Conservation (phyloP, 306 rosid species). For the Heteromeles arbutifolia region DNA sequence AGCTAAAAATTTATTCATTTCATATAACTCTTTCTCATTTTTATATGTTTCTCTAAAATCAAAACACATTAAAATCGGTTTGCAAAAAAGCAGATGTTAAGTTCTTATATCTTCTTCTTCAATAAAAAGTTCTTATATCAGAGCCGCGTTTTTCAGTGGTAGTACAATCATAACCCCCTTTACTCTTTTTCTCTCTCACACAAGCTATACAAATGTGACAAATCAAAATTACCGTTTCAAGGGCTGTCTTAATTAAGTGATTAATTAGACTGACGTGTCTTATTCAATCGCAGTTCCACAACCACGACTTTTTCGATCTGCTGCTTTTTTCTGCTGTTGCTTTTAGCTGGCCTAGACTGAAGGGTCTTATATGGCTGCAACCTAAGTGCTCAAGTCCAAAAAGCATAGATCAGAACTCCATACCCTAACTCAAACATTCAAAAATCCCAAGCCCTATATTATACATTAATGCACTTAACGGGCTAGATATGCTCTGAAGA, state of each 20-base stretch:
- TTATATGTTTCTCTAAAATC: neutral
- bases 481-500: too few relatives aligned
- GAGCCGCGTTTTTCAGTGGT: slow-evolving; percentile 67
- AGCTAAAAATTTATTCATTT: too few relatives aligned
- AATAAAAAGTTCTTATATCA: neutral
- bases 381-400: neutral
- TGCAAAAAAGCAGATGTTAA: neutral
- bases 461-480: too few relatives aligned
- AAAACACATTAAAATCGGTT: slow-evolving; percentile 9
- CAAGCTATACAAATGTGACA: slow-evolving; percentile 25
- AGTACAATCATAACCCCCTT: slow-evolving; percentile 57
- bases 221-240: slow-evolving; percentile 28
- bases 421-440: neutral
- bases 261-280: slow-evolving; percentile 42
- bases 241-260: slow-evolving; percentile 23
- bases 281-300: slow-evolving; percentile 64
- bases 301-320: slow-evolving; percentile 39
- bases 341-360: slow-evolving; percentile 22
- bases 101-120: neutral
- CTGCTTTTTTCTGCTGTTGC: slow-evolving; percentile 8
- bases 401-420: neutral
- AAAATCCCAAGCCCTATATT: neutral
- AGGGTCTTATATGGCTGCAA: neutral
- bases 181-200: neutral
- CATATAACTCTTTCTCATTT: neutral